These are phyloP conservation scores for Fusarium marasasianum DNA, from an alignment of 2,329 filamentous ascomycete genomes.

Conservation along the genomic window DNA sequence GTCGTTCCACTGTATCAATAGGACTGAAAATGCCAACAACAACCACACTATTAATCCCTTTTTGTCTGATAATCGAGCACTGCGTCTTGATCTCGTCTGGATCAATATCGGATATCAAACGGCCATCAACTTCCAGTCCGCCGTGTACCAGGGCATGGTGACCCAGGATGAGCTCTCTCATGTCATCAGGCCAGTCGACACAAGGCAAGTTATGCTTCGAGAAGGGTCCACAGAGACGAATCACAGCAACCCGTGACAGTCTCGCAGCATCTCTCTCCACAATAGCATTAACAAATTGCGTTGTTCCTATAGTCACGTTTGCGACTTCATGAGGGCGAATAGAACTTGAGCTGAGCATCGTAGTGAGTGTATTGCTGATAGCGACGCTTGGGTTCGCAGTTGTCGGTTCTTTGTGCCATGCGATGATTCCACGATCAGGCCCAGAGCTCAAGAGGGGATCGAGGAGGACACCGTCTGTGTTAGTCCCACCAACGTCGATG, in stretches of 20 bases:
- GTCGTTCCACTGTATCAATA: conserved; percentile 58
- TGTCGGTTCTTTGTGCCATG: conserved; percentile 60
- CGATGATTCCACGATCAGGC: conserved; percentile 55
- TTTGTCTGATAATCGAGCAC: conserved; percentile 50
- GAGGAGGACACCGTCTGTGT: conserved; percentile 63
- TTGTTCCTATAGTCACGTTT: conserved; percentile 63
- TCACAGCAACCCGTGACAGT: conserved; percentile 61
- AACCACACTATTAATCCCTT: conserved; percentile 59
- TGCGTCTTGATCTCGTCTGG: conserved; percentile 52
- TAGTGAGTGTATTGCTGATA: conserved; percentile 56
- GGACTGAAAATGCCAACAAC: conserved; percentile 63
- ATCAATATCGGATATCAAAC: conserved; percentile 56
- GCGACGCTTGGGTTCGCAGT: conserved; percentile 59
- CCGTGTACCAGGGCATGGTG: conserved; percentile 58
- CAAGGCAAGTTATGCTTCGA: conserved; percentile 61
- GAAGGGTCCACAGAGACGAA: conserved; percentile 64
- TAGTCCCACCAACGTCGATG: conserved; percentile 61
- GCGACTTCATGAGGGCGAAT: conserved; percentile 52
- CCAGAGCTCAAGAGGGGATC: conserved; percentile 52
- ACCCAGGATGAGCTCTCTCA: conserved; percentile 58
- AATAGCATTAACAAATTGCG: conserved; percentile 68
- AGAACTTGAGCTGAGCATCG: conserved; percentile 51
- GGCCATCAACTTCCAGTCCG: conserved; percentile 62
- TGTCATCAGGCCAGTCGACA: conserved; percentile 62
- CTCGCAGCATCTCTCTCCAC: conserved; percentile 61